These are phyloP conservation scores for Sicyos edulis DNA, from an alignment of 306 rosid species.

Conservation along the genomic window DNA sequence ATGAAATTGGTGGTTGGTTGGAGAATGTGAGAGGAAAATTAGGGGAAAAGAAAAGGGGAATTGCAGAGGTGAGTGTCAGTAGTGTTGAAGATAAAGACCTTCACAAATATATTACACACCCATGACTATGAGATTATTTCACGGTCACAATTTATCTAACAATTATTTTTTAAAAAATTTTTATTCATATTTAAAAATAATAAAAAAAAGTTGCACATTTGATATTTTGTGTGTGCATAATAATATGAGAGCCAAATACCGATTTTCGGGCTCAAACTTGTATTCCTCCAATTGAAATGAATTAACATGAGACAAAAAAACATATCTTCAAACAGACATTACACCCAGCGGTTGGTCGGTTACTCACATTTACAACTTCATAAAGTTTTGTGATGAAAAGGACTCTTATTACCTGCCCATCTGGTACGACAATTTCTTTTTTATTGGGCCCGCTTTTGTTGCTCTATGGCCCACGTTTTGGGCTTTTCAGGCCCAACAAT, in stretches of 20 bases:
- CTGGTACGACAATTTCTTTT: not conserved
- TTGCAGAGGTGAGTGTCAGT: not conserved
- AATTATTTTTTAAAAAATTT: too few relatives aligned
- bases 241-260: too few relatives aligned
- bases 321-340: slow-evolving; percentile 24
- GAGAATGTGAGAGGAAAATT: too few relatives aligned
- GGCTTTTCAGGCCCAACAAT: not conserved
- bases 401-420: not conserved
- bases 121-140: too few relatives aligned
- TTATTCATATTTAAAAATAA: too few relatives aligned
- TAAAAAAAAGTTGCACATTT: too few relatives aligned
- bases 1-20: too few relatives aligned
- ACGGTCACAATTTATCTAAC: too few relatives aligned
- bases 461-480: not conserved
- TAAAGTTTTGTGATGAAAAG: not conserved
- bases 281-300: too few relatives aligned
- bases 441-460: not conserved
- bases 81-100: slow-evolving; percentile 35
- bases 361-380: slow-evolving; percentile 13
- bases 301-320: too few relatives aligned
- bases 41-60: not conserved
- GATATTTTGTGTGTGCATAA: too few relatives aligned
- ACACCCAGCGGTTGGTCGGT: slow-evolving; percentile 40
- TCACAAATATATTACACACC: not conserved
- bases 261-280: too few relatives aligned